Percentiles rank a stretch among this genome's conserved stretches.
Evolutionary conservation across 2,329 filamentous ascomycete species (phyloP).

Genomic region (Aspergillus intermedius): DNA sequence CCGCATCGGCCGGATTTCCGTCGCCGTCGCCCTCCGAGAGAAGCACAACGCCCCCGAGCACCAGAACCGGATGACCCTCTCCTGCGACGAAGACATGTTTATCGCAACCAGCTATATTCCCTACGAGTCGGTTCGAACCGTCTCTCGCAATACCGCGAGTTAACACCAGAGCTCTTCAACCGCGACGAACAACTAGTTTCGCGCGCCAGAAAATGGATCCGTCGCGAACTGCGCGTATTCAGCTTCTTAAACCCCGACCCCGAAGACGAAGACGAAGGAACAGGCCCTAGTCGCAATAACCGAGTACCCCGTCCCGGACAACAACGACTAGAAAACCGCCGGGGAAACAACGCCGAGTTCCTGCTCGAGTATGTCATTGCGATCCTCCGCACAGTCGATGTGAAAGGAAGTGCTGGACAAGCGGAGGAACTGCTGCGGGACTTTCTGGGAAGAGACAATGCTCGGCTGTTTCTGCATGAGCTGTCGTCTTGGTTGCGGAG

Average conservation of each 20-base stretch:
- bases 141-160: slow-evolving; percentile 66
- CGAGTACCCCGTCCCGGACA: slow-evolving; percentile 20
- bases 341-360: slow-evolving; percentile 70
- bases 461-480: slow-evolving; percentile 76
- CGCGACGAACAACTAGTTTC: slow-evolving; percentile 62
- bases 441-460: slow-evolving; percentile 68
- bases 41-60: slow-evolving; percentile 18
- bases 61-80: slow-evolving; percentile 42
- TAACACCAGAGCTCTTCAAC: slow-evolving; percentile 62
- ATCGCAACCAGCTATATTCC: slow-evolving; percentile 65
- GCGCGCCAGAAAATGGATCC: slow-evolving; percentile 72
- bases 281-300: background rate
- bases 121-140: slow-evolving; percentile 77
- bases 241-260: slow-evolving; percentile 54
- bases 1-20: slow-evolving; percentile 5
- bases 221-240: slow-evolving; percentile 79
- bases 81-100: slow-evolving; percentile 62
- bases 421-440: slow-evolving; percentile 74
- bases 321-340: slow-evolving; percentile 34
- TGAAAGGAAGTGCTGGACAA: slow-evolving; percentile 69
- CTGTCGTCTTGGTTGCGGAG: slow-evolving; percentile 75
- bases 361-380: slow-evolving; percentile 79
- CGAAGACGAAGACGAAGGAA: slow-evolving; percentile 10
- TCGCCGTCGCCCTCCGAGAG: slow-evolving; percentile 15
- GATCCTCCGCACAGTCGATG: slow-evolving; percentile 74